phyloP scores from a whole-genome alignment of 305 asterid genomes.

The Rubia peregrina region DNA sequence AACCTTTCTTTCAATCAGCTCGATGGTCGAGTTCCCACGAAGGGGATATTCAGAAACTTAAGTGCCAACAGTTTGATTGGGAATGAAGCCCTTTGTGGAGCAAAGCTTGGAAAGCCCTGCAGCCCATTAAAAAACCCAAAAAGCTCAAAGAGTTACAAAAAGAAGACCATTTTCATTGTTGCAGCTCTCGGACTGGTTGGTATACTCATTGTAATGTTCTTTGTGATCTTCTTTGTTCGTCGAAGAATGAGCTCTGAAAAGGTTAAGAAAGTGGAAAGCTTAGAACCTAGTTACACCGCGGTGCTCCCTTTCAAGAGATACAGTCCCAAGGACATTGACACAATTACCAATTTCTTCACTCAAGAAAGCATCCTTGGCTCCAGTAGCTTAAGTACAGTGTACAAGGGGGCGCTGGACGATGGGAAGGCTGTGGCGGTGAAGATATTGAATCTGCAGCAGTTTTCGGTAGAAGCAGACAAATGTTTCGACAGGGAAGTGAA shows the following conservation, averaged over 20 bases:
- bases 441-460: constrained; percentile 46
- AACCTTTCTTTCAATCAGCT: constrained; percentile 70
- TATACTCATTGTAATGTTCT: constrained; percentile 25
- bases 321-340: constrained; percentile 35
- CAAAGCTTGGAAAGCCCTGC: constrained; percentile 31
- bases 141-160: constrained; percentile 23
- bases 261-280: constrained; percentile 9
- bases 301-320: constrained; percentile 44
- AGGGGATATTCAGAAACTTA: constrained; percentile 36
- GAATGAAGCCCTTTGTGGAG: constrained; percentile 61
- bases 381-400: constrained; percentile 69
- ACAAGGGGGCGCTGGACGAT: constrained; percentile 45
- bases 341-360: constrained; percentile 51
- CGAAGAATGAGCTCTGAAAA: constrained; percentile 24
- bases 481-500: constrained; percentile 64
- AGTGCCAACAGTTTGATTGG: constrained; percentile 35
- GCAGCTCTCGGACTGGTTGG: constrained; percentile 31
- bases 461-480: constrained; percentile 51
- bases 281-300: constrained; percentile 24
- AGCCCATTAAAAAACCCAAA: constrained; percentile 9
- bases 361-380: constrained; percentile 56
- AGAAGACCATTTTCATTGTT: constrained; percentile 29
- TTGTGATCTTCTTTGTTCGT: constrained; percentile 19
- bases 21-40: constrained; percentile 55
- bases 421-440: constrained; percentile 57